Conservation (phyloP, 2,329 filamentous ascomycete species). For the Mycosphaerella sp. region DNA sequence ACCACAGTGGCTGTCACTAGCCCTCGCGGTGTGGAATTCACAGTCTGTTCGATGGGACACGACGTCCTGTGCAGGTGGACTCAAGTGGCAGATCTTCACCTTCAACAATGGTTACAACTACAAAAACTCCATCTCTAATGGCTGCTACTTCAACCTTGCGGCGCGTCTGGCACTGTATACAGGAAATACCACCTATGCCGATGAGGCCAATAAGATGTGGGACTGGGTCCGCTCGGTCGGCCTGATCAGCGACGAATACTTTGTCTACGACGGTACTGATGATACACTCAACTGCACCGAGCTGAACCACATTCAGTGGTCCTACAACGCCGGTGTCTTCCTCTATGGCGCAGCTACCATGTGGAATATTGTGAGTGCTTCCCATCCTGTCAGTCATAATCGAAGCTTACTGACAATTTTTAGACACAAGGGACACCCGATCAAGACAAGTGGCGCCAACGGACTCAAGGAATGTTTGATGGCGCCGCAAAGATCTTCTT, state of each 20-base stretch:
- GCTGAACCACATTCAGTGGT: constrained; percentile 43
- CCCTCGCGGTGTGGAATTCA: constrained; percentile 39
- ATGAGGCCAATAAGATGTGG: constrained; percentile 50
- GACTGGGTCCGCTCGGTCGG: constrained; percentile 41
- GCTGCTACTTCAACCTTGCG: constrained; percentile 47
- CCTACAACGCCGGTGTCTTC: constrained; percentile 43
- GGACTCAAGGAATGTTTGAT: constrained; percentile 25
- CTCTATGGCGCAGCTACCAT: constrained; percentile 43
- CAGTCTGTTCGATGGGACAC: constrained; percentile 37
- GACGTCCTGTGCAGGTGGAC: constrained; percentile 34
- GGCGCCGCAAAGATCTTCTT: constrained; percentile 37
- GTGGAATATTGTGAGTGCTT: constrained; percentile 40
- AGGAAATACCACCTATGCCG: constrained; percentile 50
- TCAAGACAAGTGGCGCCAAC: constrained; percentile 20
- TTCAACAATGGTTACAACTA: constrained; percentile 48
- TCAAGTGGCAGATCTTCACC: constrained; percentile 35
- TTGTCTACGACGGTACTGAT: constrained; percentile 43
- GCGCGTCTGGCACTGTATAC: constrained; percentile 40
- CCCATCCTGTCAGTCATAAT: too few relatives aligned
- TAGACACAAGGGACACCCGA: constrained; percentile 22
- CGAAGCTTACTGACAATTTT: neutral
- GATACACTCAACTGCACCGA: constrained; percentile 40
- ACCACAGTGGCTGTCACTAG: constrained; percentile 43
- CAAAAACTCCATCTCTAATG: constrained; percentile 48
- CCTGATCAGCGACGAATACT: constrained; percentile 47